Base-by-base conservation (phyloP, 192 early-diverging fungal species). In the Gigaspora rosea region DNA sequence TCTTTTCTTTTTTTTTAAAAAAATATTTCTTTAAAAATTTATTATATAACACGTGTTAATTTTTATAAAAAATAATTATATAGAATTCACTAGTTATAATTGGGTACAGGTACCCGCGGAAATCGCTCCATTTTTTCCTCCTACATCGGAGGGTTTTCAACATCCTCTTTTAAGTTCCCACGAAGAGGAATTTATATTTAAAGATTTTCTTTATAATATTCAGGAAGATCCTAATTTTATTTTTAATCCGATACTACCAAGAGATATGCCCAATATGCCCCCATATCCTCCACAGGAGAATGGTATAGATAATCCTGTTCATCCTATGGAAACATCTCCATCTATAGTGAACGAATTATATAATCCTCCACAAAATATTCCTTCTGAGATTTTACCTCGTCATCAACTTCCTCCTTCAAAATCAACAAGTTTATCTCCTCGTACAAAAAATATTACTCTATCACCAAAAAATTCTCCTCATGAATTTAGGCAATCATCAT, bases 351-450 rank as follows among this genome's bases (percentile, higher is more conserved):
- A 70, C 22, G 20, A 52, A 16, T 13, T 70, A 15, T 70, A 49
- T 51, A 70, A 33, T 71, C 20, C 46, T 61, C 0, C 15, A 47
- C 41, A 18, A 13, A 57, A 35, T 51, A 8, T 3, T 18, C 4
- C 13, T 8, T 35, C 61, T 0, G 66, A 68, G 10, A 18, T 50
- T 8, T 33, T 52, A 27, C 27, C 15, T 71, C 47, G 11, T 11
- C 35, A 61, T 15, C 72, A 46, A 61, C 15, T 46, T 47, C 10
- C 67, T 22, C 18, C 52, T 27, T 56, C 57, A 59, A 61, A 61
- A 22, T 61, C 72, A 48, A 73, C 72, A n/a, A 59, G 57, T 61
- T 57, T 73, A 73, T 73, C 72, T 12, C 72, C 72, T 35, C 72
- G 72, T 61, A 74, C 72, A 48, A 27, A 18, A 49, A 74, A 49